Base-by-base conservation (phyloP, 805 yeast species). In the Candida arabinofermentans region DNA sequence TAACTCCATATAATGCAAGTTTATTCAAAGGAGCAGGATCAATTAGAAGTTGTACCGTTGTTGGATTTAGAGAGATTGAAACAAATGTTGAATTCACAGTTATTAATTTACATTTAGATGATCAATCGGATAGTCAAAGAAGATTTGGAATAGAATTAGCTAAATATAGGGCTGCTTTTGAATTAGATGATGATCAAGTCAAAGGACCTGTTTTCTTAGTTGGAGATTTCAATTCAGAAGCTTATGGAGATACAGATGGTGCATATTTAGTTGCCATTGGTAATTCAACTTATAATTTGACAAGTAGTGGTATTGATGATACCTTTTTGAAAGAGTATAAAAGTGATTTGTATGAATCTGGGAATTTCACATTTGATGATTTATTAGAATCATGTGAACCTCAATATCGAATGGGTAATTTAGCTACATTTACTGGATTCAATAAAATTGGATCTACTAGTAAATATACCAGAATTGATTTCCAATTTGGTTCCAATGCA, bases 201-300 rank as follows among this genome's bases (percentile, higher is more conserved):
- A 29, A n/a, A 29, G 32, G 50, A 22, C 67, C 71, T 2, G 66
- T 70, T 2, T 61, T 75, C 37, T 59, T 79, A n/a, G 60, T 69
- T 13, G 84, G 84, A 3, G 83, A 78, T 53, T 74, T 80, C 61
- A 80, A 80, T 51, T 70, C 80, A 27, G 62, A 67, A 39, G 69
- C 73, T 1, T 48, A 57, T n/a, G 74, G 71, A 14, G 64, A 57
- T 8, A 66, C 68, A 0, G 63, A 59, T 40, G 58, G 55, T 22
- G 71, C 65, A 22, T 61, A 67, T 46, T 33, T 51, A 5, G 49
- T 59, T 8, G 51, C 59, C 9, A 60, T 67, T 3, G 59, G 64
- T 3, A 49, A 40, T 1, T 14, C 26, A 26, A 42, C 41, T 5
- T 39, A 36, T 27, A 24, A 48, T 5, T 21, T 13, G 5, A 14